phyloP scores from a whole-genome alignment of 2,329 filamentous ascomycete species.

The Parascedosporium putredinis region DNA sequence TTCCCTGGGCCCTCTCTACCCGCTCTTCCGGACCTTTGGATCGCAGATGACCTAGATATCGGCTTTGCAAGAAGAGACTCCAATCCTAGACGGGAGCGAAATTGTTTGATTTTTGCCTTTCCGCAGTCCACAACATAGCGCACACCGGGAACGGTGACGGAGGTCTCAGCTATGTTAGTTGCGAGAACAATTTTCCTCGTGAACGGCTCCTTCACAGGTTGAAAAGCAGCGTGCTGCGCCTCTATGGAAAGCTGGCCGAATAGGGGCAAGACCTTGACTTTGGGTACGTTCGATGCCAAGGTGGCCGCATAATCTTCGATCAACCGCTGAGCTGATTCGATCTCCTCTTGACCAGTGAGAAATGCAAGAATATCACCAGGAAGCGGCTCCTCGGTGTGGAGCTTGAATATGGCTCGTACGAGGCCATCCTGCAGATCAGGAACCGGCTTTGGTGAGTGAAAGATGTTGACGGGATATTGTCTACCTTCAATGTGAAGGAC shows the following conservation, averaged over 20 bases:
- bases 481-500: constrained; percentile 68
- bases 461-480: constrained; percentile 72
- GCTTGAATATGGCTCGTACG: constrained; percentile 71
- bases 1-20: constrained; percentile 86
- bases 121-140: constrained; percentile 86
- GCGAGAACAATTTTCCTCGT: constrained; percentile 85
- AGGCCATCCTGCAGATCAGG: constrained; percentile 75
- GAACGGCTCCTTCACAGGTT: constrained; percentile 56
- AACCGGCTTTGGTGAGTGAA: constrained; percentile 64
- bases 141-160: constrained; percentile 88
- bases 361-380: constrained; percentile 92
- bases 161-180: constrained; percentile 98
- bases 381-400: constrained; percentile 80
- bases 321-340: constrained; percentile 69
- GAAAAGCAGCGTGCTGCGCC: constrained; percentile 78
- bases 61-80: constrained; percentile 85
- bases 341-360: constrained; percentile 84
- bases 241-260: constrained; percentile 84
- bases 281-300: constrained; percentile 65
- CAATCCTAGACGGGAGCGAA: constrained; percentile 70
- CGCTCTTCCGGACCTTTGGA: constrained; percentile 83
- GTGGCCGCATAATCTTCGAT: constrained; percentile 69
- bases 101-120: constrained; percentile 91
- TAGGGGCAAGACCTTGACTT: constrained; percentile 62
- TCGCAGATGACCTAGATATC: constrained; percentile 86